Conservation (phyloP, 2,329 filamentous ascomycete genomes). For the Alternaria ventricosa region DNA sequence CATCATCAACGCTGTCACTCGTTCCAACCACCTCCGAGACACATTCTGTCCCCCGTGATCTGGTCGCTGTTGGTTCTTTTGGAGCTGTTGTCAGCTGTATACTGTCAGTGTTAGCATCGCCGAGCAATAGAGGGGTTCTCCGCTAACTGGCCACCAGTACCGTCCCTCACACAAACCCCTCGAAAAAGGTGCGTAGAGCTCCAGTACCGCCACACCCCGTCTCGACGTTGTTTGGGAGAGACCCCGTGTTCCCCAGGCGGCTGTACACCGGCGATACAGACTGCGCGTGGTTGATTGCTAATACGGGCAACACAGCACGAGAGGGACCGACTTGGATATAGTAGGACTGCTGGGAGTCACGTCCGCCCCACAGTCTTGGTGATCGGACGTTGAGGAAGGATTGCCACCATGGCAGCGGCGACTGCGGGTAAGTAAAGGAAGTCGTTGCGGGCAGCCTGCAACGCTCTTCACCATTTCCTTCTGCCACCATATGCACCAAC, state of each 20-base stretch:
- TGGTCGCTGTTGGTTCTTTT: slow-evolving; percentile 18
- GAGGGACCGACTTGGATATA: slow-evolving; percentile 10
- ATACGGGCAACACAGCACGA: slow-evolving; percentile 23
- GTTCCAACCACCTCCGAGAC: slow-evolving; percentile 11
- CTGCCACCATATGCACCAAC: slow-evolving; percentile 22
- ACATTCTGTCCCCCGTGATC: slow-evolving; percentile 8
- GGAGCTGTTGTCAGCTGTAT: slow-evolving; percentile 16
- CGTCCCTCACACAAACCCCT: slow-evolving; percentile 32
- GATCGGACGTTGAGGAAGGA: slow-evolving; percentile 28
- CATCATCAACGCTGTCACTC: slow-evolving; percentile 23
- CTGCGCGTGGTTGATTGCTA: slow-evolving; percentile 16
- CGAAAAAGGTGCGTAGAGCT: slow-evolving; percentile 42
- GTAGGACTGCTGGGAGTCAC: slow-evolving; percentile 17
- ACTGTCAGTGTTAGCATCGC: slow-evolving; percentile 33
- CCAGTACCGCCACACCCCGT: slow-evolving; percentile 13
- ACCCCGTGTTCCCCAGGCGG: not conserved
- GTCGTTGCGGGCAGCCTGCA: slow-evolving; percentile 28
- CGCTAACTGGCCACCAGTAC: slow-evolving; percentile 44
- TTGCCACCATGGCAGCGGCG: slow-evolving; percentile 49
- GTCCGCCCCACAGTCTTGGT: slow-evolving; percentile 16
- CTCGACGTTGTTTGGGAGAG: not conserved
- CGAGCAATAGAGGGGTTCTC: slow-evolving; percentile 37
- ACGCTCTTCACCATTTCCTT: slow-evolving; percentile 28
- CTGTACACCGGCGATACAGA: not conserved
- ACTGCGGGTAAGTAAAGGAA: slow-evolving; percentile 49